These are phyloP conservation scores for Taiozyma sp. DNA, from an alignment of 1,139 yeast species.

Conservation along the genomic window DNA sequence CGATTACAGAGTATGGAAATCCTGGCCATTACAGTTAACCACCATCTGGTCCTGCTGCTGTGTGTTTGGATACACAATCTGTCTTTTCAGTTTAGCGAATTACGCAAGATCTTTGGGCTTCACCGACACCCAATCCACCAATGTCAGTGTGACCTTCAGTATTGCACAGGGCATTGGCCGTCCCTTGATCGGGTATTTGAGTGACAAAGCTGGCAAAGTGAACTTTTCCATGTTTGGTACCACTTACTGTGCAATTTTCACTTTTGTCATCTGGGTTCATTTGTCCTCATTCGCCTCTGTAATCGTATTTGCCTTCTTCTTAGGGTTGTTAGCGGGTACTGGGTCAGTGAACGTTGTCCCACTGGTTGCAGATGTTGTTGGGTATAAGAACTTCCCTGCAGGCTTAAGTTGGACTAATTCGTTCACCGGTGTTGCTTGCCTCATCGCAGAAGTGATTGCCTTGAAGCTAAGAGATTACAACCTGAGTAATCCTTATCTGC, in stretches of 20 bases:
- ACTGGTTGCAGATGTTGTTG: constrained; percentile 43
- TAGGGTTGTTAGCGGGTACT: constrained; percentile 47
- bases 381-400: constrained; percentile 29
- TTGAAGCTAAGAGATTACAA: constrained; percentile 32
- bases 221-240: constrained; percentile 35
- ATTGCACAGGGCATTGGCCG: constrained; percentile 51
- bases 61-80: constrained; percentile 39
- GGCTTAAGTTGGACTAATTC: constrained; percentile 28
- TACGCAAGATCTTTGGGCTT: constrained; percentile 47
- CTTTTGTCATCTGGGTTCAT: constrained; percentile 47
- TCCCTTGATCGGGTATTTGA: constrained; percentile 42
- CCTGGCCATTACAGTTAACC: constrained; percentile 30
- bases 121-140: constrained; percentile 41
- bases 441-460: constrained; percentile 42
- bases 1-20: constrained; percentile 21
- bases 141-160: constrained; percentile 44
- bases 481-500: constrained; percentile 32
- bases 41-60: constrained; percentile 34
- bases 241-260: constrained; percentile 30
- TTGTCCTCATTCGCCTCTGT: constrained; percentile 40
- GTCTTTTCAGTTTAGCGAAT: constrained; percentile 45
- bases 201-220: constrained; percentile 44
- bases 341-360: constrained; percentile 54
- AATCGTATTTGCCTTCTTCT: constrained; percentile 39
- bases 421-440: constrained; percentile 25